Percentiles rank a stretch among this genome's conserved stretches.
phyloP scores from a whole-genome alignment of 768 basidiomycete genomes.

The Russula lepida region DNA sequence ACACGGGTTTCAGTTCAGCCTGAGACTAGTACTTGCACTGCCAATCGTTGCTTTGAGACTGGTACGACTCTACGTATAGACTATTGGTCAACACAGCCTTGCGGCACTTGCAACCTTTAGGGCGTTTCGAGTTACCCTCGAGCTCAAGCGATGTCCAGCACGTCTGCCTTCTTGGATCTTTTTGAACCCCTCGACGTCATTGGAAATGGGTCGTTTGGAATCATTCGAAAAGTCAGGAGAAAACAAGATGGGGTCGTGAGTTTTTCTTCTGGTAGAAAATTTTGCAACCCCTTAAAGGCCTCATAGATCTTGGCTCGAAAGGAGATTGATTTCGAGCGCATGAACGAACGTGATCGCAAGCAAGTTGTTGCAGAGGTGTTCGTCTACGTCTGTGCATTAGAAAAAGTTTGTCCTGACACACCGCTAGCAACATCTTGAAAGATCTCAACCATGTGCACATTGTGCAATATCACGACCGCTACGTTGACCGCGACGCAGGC shows the following conservation, averaged over 20 bases:
- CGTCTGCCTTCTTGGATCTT: constrained; percentile 47
- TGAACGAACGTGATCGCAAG: constrained; percentile 92
- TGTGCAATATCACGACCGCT: constrained; percentile 88
- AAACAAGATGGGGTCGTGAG: constrained; percentile 76
- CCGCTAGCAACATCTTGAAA: constrained; percentile 84
- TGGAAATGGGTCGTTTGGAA: constrained; percentile 95
- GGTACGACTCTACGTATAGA: neutral
- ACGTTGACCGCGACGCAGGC: constrained; percentile 83
- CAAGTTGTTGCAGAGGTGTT: constrained; percentile 98
- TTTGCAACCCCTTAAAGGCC: constrained; percentile 6
- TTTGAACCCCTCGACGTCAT: constrained; percentile 90
- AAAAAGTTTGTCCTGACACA: neutral
- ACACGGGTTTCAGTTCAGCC: neutral
- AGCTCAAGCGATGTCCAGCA: constrained; percentile 13
- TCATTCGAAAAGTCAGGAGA: constrained; percentile 88
- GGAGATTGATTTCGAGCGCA: constrained; percentile 94
- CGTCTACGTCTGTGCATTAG: constrained; percentile 28
- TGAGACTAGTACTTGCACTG: too few species aligned
- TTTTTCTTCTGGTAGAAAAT: constrained; percentile 20
- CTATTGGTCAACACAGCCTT: neutral
- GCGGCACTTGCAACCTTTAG: neutral
- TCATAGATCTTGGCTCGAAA: constrained; percentile 77
- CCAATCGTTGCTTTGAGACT: neutral
- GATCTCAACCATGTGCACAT: constrained; percentile 94
- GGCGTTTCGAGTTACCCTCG: neutral